These are phyloP conservation scores for Hymenoscyphus albidus DNA, from an alignment of 2,329 filamentous ascomycete species.

Conservation along the genomic window DNA sequence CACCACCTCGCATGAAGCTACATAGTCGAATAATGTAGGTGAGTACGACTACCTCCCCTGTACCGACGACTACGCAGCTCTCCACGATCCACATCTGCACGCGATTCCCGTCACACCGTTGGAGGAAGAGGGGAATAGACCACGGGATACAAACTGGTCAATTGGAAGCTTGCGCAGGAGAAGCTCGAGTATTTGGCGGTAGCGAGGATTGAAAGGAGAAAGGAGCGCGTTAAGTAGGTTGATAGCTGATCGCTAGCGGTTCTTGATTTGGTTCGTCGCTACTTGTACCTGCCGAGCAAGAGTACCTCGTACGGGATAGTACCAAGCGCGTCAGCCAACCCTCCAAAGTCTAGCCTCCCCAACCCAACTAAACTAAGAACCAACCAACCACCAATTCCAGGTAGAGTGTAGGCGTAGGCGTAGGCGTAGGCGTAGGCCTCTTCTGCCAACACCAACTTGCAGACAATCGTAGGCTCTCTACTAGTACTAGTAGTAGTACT, in stretches of 20 bases:
- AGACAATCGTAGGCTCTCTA: too few relatives aligned
- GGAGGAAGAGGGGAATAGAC: not conserved
- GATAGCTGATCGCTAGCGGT: not conserved
- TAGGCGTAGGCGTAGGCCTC: not conserved
- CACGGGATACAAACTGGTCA: too few relatives aligned
- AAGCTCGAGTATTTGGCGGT: too few relatives aligned
- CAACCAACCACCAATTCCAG: not conserved
- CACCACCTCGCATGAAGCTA: not conserved
- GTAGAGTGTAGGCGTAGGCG: not conserved
- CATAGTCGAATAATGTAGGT: not conserved
- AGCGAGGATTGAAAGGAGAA: too few relatives aligned
- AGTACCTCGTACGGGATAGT: not conserved
- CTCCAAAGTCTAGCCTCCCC: not conserved
- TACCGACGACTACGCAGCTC: too few relatives aligned
- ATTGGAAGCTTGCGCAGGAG: too few relatives aligned
- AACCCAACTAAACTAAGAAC: not conserved
- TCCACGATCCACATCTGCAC: not conserved
- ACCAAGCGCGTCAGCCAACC: not conserved
- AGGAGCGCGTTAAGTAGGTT: too few relatives aligned
- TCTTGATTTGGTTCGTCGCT: not conserved
- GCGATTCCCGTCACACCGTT: constrained; percentile 4
- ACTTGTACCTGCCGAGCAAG: not conserved
- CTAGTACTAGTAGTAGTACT: not conserved
- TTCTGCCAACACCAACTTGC: not conserved
- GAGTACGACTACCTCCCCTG: too few relatives aligned